Conservation (phyloP, 306 rosid genomes). For the Arachis hypogaea region DNA sequence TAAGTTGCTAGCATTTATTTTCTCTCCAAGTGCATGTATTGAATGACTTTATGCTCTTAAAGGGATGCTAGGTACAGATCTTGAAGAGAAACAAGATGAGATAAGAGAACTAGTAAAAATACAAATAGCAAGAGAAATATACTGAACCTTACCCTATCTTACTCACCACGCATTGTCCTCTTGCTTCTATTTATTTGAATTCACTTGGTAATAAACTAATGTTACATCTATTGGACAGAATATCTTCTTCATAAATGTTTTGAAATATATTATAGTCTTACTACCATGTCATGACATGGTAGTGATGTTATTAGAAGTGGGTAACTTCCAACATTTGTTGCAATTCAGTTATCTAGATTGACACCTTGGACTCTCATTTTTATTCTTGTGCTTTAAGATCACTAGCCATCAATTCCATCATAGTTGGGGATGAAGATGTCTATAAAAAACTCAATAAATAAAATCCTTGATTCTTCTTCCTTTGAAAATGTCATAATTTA, state of each 20-base stretch:
- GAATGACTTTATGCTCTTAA: no score
- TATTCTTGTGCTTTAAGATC: conserved; percentile 20
- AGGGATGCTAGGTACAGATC: background rate
- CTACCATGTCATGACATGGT: background rate
- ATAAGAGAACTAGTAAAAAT: background rate
- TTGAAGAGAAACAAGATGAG: background rate
- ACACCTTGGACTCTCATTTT: background rate
- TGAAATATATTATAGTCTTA: background rate
- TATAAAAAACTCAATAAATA: background rate
- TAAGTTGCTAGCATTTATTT: background rate
- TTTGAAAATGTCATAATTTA: conserved; percentile 15
- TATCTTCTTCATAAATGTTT: background rate
- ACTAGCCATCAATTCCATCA: background rate
- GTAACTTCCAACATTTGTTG: conserved; percentile 5
- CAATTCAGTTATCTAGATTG: conserved; percentile 1
- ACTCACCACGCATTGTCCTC: background rate
- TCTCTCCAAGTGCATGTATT: background rate
- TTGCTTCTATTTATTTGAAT: background rate
- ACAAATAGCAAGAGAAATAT: background rate
- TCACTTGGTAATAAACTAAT: conserved; percentile 1
- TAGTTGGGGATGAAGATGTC: background rate
- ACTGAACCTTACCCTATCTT: background rate
- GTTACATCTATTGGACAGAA: background rate
- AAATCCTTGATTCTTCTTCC: background rate
- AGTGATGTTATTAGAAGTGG: background rate